Percentiles rank a stretch among this genome's conserved stretches.
Conservation (phyloP, 1,284 basidiomycete genomes). For the Ustilago curta region DNA sequence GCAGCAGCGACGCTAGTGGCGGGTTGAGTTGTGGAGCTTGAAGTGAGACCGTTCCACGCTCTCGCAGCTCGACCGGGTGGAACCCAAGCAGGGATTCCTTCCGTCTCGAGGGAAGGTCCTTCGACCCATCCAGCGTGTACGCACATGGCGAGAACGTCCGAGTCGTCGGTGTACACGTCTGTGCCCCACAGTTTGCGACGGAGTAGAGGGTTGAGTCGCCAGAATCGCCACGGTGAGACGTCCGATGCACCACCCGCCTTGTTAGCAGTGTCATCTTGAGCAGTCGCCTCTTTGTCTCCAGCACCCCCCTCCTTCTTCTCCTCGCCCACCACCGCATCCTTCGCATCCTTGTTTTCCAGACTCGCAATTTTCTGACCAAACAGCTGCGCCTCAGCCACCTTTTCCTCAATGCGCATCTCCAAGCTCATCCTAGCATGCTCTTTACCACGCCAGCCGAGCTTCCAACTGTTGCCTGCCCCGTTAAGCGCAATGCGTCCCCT, state of each 20-base stretch:
- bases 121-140: conserved; percentile 73
- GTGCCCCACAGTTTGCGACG: conserved; percentile 73
- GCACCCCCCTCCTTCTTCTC: neutral
- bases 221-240: conserved; percentile 56
- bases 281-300: neutral
- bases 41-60: conserved; percentile 54
- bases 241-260: neutral
- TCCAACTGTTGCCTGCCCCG: conserved; percentile 50
- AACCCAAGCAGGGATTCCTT: conserved; percentile 57
- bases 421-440: conserved; percentile 61
- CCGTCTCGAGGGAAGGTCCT: conserved; percentile 64
- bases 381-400: conserved; percentile 35
- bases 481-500: conserved; percentile 20
- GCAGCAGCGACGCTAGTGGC: neutral
- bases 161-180: conserved; percentile 76
- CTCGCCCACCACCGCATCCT: neutral
- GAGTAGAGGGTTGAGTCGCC: conserved; percentile 55
- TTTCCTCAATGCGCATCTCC: conserved; percentile 53
- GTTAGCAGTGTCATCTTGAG: neutral
- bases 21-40: neutral
- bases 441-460: conserved; percentile 64
- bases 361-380: conserved; percentile 26
- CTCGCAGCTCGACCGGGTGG: conserved; percentile 56
- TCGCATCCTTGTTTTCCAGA: neutral
- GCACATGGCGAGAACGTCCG: conserved; percentile 73